A percentile compares a stretch with the other conserved stretches of the same genome.
phyloP scores from a whole-genome alignment of 75 land plant species.

The Picea glauca region DNA sequence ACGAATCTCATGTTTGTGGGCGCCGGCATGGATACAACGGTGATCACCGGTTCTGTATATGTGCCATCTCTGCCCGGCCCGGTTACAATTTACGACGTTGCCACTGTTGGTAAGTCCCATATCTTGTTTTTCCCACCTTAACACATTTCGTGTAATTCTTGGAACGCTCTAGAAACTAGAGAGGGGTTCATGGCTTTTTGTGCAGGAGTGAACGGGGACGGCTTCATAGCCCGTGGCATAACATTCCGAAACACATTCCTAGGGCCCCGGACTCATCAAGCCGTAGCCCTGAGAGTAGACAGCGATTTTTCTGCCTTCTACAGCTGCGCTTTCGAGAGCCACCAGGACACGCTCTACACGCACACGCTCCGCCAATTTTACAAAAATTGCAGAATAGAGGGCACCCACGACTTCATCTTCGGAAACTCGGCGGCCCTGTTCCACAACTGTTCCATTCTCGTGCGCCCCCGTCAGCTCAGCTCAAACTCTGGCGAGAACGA shows the following conservation, averaged over 20 bases:
- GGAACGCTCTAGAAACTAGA: neutral
- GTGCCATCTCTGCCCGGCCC: slow-evolving; percentile 36
- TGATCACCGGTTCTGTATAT: slow-evolving; percentile 49
- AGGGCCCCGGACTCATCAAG: slow-evolving; percentile 28
- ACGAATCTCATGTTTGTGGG: slow-evolving; percentile 59
- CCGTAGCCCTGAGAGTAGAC: slow-evolving; percentile 33
- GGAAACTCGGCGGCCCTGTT: slow-evolving; percentile 71
- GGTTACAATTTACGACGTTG: slow-evolving; percentile 46
- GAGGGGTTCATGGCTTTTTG: neutral
- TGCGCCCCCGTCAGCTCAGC: slow-evolving; percentile 11
- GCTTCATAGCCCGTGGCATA: slow-evolving; percentile 22
- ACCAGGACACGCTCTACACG: slow-evolving; percentile 36
- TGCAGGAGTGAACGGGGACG: slow-evolving; percentile 18
- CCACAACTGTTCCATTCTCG: slow-evolving; percentile 36
- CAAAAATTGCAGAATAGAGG: slow-evolving; percentile 13
- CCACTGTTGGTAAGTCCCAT: slow-evolving; percentile 45
- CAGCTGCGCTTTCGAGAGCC: slow-evolving; percentile 35
- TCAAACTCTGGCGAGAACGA: slow-evolving; percentile 25
- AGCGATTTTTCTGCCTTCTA: slow-evolving; percentile 24
- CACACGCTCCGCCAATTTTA: slow-evolving; percentile 22
- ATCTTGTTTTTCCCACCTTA: no score
- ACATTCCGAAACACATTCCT: slow-evolving; percentile 21
- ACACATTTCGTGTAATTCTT: neutral
- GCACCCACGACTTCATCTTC: slow-evolving; percentile 34
- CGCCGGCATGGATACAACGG: slow-evolving; percentile 58